phyloP scores from a whole-genome alignment of 768 basidiomycete genomes.

The Kwoniella newhampshirensis region DNA sequence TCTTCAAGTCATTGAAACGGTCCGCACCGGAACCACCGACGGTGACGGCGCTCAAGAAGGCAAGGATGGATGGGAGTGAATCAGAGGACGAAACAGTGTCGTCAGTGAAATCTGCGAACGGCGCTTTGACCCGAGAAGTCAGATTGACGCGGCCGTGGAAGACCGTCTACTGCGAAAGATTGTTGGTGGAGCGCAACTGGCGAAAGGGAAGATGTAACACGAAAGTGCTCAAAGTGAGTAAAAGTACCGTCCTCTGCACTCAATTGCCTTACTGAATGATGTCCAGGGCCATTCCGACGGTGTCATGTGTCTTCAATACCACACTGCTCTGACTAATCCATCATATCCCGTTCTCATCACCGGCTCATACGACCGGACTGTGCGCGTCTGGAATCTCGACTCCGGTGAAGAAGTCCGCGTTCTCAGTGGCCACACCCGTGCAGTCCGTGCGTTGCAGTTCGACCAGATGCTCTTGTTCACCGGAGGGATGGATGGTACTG shows the following conservation, averaged over 20 bases:
- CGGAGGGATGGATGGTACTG: conserved; percentile 90
- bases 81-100: conserved; percentile 23
- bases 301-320: conserved; percentile 95
- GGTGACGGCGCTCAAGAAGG: conserved; percentile 20
- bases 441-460: conserved; percentile 90
- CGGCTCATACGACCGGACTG: conserved; percentile 93
- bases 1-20: conserved; percentile 12
- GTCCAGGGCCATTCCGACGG: conserved; percentile 81
- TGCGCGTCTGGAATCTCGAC: conserved; percentile 94
- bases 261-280: background rate
- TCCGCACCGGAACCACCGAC: conserved; percentile 10
- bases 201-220: conserved; percentile 83
- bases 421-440: conserved; percentile 84
- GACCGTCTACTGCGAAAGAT: conserved; percentile 94
- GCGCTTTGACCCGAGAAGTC: conserved; percentile 31
- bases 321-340: conserved; percentile 66
- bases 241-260: background rate
- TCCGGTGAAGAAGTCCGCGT: conserved; percentile 78
- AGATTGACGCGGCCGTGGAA: conserved; percentile 86
- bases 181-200: conserved; percentile 96
- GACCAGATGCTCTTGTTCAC: conserved; percentile 94
- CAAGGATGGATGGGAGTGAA: conserved; percentile 35
- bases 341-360: conserved; percentile 83
- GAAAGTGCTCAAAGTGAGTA: conserved; percentile 65
- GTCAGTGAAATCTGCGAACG: background rate